Conservation (phyloP, 1,284 basidiomycete species). For the Cystobasidium sp. region DNA sequence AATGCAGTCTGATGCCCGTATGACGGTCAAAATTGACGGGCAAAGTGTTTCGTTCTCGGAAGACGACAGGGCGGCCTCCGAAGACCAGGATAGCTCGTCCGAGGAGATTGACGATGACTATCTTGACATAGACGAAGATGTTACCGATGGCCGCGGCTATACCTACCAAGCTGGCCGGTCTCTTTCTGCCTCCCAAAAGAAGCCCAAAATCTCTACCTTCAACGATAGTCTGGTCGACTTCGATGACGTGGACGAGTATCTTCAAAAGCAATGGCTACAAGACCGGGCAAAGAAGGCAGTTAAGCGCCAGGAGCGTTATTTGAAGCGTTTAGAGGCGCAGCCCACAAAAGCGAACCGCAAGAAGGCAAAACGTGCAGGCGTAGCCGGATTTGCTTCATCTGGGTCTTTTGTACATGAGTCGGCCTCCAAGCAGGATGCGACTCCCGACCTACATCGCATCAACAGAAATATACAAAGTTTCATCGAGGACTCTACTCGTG, state of each 20-base stretch:
- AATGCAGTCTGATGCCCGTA: too few relatives aligned
- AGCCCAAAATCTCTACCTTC: neutral
- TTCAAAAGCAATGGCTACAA: conserved; percentile 74
- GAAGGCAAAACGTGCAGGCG: conserved; percentile 58
- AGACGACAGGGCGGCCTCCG: neutral
- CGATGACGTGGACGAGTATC: conserved; percentile 56
- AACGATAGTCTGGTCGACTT: conserved; percentile 24
- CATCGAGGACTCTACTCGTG: conserved; percentile 64
- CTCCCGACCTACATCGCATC: conserved; percentile 58
- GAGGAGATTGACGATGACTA: neutral
- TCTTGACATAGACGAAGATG: neutral
- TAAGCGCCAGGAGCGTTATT: conserved; percentile 67
- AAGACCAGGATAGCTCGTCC: neutral
- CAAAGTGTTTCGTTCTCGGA: neutral
- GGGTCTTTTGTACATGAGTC: neutral
- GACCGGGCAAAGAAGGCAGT: conserved; percentile 82
- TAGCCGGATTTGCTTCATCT: neutral
- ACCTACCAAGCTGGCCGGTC: too few relatives aligned
- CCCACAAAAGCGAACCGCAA: conserved; percentile 68
- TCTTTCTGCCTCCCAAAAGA: neutral
- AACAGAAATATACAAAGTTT: conserved; percentile 73
- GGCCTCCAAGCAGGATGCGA: neutral
- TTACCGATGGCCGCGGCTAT: too few relatives aligned
- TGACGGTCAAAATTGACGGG: too few relatives aligned
- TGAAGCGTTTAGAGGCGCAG: conserved; percentile 59